Base-by-base conservation (phyloP, 2,329 filamentous ascomycete species). In the Ceratocystis papillata region DNA sequence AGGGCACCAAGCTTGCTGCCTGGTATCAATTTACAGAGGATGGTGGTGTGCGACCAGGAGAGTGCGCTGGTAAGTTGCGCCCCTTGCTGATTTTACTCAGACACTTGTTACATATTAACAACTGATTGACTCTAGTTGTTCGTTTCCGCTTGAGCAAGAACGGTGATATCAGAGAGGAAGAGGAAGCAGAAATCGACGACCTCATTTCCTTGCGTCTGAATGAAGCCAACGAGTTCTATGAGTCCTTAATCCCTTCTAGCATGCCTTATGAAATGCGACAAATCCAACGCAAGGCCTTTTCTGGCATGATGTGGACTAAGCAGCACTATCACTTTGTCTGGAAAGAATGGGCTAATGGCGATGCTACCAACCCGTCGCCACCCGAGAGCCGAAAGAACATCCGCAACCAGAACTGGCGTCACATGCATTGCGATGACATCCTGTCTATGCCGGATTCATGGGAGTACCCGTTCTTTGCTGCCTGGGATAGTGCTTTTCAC, bases 241-340 rank as follows among this genome's bases (percentile, higher is more conserved):
- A 87, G 77, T 85, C 89, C 67, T 87, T 97, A 75, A 96, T 90
- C 76, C 93, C 93, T 2, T 80, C 96, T 48, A 93, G 92, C 2
- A 96, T 96, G 87, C 83, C 89, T 0, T 92, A 97, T 62, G 93
- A 97, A 73, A 81, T 96, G 67, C 87, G 92, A 70, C 96, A 95
- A 75, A 94, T 97, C 71, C 94, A 97, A 77, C 85, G 93, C 70
- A 92, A 96, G 75, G 94, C 93, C 3, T 88, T 96, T 70, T 87
- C 92, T 0, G 93, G 94, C 65, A 97, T 97, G 93, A 87, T 97
- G 82, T 97, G 93, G 93, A 95, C 88, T 69, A 97, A 97, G 76
- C 93, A 97, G 75, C 90, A 90, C 77, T 97, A 97, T 75, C 85
- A 95, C 73, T 96, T 97, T 75, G 85, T 97, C 71, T 96, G 91